Evolutionary conservation across 495 filamentous ascomycete genomes (phyloP), one percentile per base, ranked within the genome.

Genomic region (Aspergillus homomorphus): DNA sequence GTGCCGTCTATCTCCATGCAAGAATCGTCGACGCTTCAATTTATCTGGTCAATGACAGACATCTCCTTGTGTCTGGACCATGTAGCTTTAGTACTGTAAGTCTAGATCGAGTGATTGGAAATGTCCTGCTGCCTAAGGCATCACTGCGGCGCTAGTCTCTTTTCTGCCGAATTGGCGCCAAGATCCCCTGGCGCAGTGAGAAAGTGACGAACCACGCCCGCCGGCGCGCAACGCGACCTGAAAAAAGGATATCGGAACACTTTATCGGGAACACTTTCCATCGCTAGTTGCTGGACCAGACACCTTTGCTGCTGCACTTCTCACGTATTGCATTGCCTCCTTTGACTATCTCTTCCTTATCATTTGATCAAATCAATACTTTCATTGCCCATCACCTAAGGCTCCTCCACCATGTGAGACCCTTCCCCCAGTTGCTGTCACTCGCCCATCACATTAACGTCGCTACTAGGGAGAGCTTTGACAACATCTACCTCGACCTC

Each of bases 401-500:
- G 63, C 65, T 65, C 56, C 72, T 77, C 74, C 74, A 72, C 61
- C 55, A 78, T 78, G 76, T 78, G 64, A 68, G 73, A 59, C 57
- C 28, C 51, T 53, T 48, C 22, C 23, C 15, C 15, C 54, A 16
- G 33, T n/a, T 45, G 51, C 45, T 43, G 30, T 54, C 41, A 43
- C 49, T 22, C 50, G 46, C 50, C 59, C 26, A 56, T 24, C 41
- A 42, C 23, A 49, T 73, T 77, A 54, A 77, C 56, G 18, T 46
- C 53, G 52, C 16, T 57, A 24, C 16, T 48, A 88, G 84, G 85
- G 94, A 98, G 84, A 91, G 84, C 69, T 99, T 99, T 69, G 92
- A 98, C 66, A 90, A 89, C 68, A 96, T 97, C 76, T 89, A 94
- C 73, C 83, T 99, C 58, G 92, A 99, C 72, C 80, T 99, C 24